A percentile compares a stretch with the other conserved stretches of the same genome.
Conservation (phyloP, 1,284 basidiomycete species). For the Puccinia horiana region DNA sequence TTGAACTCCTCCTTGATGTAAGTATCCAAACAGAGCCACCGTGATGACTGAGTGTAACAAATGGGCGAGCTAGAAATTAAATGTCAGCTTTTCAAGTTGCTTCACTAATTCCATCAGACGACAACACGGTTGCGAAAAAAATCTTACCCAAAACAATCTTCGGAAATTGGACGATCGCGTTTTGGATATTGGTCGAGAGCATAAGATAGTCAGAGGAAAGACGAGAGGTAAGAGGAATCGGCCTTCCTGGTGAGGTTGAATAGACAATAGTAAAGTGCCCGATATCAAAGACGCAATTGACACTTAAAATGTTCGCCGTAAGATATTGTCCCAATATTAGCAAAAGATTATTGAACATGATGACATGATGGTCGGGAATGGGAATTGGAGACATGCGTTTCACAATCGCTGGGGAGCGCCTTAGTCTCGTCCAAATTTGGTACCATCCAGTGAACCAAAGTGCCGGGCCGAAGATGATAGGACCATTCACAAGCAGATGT, state of each 20-base stretch:
- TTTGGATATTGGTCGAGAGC: conserved; percentile 21
- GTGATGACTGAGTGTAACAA: conserved; percentile 23
- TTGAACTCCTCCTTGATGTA: conserved; percentile 35
- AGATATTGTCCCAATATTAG: not conserved
- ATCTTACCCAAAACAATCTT: conserved; percentile 33
- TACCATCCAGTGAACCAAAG: conserved; percentile 18
- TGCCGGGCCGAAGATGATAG: conserved; percentile 56
- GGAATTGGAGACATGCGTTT: not conserved
- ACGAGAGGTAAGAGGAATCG: conserved; percentile 58
- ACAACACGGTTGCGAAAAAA: not conserved
- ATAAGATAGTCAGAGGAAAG: conserved; percentile 53
- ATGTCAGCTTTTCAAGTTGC: not conserved
- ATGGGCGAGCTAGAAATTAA: conserved; percentile 20
- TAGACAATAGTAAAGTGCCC: conserved; percentile 54
- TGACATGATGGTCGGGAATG: not conserved
- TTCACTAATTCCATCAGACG: not conserved
- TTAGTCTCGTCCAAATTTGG: not conserved
- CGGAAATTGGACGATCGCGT: not conserved
- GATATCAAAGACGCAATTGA: conserved; percentile 50
- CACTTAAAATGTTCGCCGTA: not conserved
- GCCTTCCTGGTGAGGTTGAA: conserved; percentile 59
- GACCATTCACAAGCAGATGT: conserved; percentile 56
- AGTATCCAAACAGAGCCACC: conserved; percentile 17
- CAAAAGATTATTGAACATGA: not conserved
- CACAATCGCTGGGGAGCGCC: not conserved